Evolutionary conservation across 2,329 filamentous ascomycete species (phyloP), one percentile per base, ranked within the genome.

Genomic region (Fusarium penzigii): DNA sequence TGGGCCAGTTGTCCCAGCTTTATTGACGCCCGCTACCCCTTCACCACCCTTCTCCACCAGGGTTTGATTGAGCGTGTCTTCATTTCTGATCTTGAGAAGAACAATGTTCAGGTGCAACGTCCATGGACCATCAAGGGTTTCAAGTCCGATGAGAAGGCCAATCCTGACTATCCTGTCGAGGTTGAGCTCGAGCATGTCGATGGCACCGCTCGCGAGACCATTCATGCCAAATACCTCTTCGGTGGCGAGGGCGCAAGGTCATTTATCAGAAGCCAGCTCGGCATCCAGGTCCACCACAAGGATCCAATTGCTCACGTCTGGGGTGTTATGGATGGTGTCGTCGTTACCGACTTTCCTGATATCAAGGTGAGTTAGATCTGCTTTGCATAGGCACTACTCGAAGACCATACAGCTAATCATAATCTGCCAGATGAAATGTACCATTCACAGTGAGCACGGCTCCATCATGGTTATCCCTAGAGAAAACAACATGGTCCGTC

Each of bases 1-100:
- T 96, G 91, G 91, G 88, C 91, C 6, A 92, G 88, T 67, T 97
- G 92, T 72, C 92, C 92, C 1, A 85, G 83, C 59, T 96, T 96
- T 71, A 87, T 89, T 52, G 85, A 88, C 49, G 85, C 86, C 13
- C 78, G 87, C 45, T 89, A 87, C 59, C 85, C 85, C 5, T 88
- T 88, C 64, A 88, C 86, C 46, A 85, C 87, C 1, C 79, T 88
- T 2, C 72, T 90, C 12, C 87, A 90, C 64, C 87, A 90, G 66
- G 88, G 87, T 6, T 71, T 83, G 57, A 89, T 90, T 51, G 87
- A 90, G 71, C 78, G 84, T 13, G 84, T 88, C 39, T 85, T 90
- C 58, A 85, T 90, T 54, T 75, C 75, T 11, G 86, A 90, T 65
- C 70, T 90, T 8, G 74, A 80, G 50, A 83, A 84, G 67, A 83